Conservation (phyloP, 371 early-diverging fungal species). For the Dichotomocladium elegans region DNA sequence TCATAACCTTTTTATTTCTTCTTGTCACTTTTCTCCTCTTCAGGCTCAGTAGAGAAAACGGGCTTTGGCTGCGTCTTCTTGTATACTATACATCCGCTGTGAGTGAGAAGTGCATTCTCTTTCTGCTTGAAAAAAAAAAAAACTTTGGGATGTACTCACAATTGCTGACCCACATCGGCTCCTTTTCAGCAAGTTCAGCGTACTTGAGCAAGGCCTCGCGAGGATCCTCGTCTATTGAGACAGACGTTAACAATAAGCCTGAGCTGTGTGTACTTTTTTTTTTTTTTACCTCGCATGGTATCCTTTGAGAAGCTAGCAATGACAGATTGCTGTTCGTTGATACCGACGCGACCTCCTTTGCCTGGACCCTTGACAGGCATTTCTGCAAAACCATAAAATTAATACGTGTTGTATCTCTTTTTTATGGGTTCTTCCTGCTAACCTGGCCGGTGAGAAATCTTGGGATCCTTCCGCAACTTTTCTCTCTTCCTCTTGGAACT, state of each 20-base stretch:
- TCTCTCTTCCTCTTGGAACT: constrained; percentile 73
- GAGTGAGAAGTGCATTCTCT: not conserved
- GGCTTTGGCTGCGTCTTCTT: constrained; percentile 78
- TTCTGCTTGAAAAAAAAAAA: not conserved
- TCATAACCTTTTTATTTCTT: too few relatives aligned
- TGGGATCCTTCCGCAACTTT: constrained; percentile 73
- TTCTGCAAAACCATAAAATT: constrained; percentile 31
- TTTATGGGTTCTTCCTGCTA: constrained; percentile 2
- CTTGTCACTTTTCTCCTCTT: constrained; percentile 57
- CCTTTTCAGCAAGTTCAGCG: constrained; percentile 77
- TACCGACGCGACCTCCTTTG: constrained; percentile 80
- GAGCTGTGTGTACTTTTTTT: not conserved
- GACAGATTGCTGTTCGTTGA: constrained; percentile 79
- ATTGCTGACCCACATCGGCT: constrained; percentile 85
- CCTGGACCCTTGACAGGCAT: constrained; percentile 82
- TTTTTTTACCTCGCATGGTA: constrained; percentile 55
- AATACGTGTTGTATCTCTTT: not conserved
- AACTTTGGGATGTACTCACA: constrained; percentile 22
- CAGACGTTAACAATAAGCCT: not conserved
- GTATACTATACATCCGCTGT: constrained; percentile 60
- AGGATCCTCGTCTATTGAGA: constrained; percentile 85
- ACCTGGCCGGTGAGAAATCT: constrained; percentile 72
- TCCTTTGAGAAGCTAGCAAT: constrained; percentile 83
- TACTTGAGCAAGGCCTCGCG: constrained; percentile 91
- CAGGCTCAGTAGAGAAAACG: constrained; percentile 65